phyloP scores from a whole-genome alignment of 352 stramenopile genomes.

The Globisporangium spiculum region DNA sequence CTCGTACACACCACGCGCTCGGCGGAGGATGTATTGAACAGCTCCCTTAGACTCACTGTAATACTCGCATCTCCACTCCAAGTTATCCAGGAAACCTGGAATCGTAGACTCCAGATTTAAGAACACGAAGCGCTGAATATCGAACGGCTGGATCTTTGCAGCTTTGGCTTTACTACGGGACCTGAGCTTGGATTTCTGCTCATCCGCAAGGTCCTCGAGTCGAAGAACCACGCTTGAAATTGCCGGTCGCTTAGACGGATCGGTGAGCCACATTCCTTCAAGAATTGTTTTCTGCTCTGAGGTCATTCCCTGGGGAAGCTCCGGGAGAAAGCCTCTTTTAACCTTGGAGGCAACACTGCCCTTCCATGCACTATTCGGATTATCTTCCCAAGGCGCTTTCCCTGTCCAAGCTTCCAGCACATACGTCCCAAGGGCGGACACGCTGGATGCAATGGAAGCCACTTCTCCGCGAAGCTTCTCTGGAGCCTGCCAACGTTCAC shows the following conservation, averaged over 20 bases:
- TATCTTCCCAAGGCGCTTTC: no score
- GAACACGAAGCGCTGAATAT: background rate
- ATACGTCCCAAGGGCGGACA: background rate
- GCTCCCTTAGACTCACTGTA: background rate
- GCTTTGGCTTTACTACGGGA: background rate
- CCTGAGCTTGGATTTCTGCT: background rate
- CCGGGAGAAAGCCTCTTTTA: no score
- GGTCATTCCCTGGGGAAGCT: no score
- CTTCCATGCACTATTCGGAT: no score
- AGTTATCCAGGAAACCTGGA: background rate
- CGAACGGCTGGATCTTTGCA: background rate
- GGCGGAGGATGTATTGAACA: no score
- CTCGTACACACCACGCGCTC: no score
- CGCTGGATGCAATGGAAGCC: background rate
- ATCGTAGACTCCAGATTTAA: background rate
- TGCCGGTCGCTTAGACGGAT: no score
- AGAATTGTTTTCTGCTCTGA: no score
- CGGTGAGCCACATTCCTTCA: no score
- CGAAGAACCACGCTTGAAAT: no score
- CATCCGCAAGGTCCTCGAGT: background rate
- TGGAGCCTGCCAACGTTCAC: background rate
- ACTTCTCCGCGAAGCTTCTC: background rate
- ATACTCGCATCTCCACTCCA: background rate
- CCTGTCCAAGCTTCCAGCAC: background rate
- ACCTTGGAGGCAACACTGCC: no score